These are phyloP conservation scores for Dothistroma septosporum DNA, from an alignment of 2,329 filamentous ascomycete species.

Conservation along the genomic window DNA sequence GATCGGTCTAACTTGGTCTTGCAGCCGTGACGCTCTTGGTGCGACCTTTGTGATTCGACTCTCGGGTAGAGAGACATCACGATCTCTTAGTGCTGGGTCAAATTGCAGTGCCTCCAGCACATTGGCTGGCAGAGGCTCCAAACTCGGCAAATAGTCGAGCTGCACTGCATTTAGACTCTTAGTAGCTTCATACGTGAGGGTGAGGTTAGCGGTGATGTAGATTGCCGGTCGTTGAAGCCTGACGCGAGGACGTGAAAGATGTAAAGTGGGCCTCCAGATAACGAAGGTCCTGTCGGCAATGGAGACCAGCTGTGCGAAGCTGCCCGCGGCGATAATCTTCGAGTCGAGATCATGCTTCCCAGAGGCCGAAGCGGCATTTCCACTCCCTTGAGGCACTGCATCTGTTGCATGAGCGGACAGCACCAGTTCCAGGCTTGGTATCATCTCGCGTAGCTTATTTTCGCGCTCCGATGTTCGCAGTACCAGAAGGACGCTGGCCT, in stretches of 20 bases:
- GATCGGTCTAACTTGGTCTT: constrained; percentile 60
- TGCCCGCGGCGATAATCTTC: constrained; percentile 10
- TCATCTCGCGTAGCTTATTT: constrained; percentile 20
- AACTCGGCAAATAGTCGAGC: constrained; percentile 65
- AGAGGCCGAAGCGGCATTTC: constrained; percentile 28
- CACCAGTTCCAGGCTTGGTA: constrained; percentile 28
- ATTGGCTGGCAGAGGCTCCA: constrained; percentile 66
- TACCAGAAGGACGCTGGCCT: constrained; percentile 24
- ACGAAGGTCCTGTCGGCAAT: constrained; percentile 24
- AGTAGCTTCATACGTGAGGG: background rate
- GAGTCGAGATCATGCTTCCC: constrained; percentile 31
- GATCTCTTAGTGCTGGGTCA: constrained; percentile 48
- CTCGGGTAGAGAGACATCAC: constrained; percentile 66
- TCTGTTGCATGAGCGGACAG: constrained; percentile 33
- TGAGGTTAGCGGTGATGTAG: constrained; percentile 51
- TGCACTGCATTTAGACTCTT: constrained; percentile 33
- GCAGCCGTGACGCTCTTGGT: constrained; percentile 58
- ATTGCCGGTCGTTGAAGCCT: constrained; percentile 63
- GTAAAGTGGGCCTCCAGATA: constrained; percentile 29
- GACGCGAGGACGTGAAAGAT: constrained; percentile 45
- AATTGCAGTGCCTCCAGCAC: constrained; percentile 68
- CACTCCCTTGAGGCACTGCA: constrained; percentile 30
- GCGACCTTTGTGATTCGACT: constrained; percentile 70
- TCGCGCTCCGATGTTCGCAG: constrained; percentile 22
- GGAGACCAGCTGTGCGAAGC: constrained; percentile 19